Evolutionary conservation across 176 grass and related monocot genomes (phyloP).

Genomic region (Musa troglodytarum): DNA sequence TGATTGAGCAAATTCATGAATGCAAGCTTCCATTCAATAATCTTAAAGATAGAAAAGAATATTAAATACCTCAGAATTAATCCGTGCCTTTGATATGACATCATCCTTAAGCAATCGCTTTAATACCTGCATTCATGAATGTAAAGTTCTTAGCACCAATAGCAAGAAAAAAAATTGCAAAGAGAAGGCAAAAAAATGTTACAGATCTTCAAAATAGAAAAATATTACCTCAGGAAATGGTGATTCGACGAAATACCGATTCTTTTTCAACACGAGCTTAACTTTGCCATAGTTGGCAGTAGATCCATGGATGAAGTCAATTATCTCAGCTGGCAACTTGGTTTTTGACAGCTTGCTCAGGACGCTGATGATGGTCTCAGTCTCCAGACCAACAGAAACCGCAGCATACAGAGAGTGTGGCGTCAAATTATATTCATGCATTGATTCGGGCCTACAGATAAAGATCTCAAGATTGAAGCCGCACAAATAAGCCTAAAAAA

Average conservation of each 20-base stretch:
- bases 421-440: constrained; percentile 86
- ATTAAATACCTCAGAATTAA: constrained; percentile 49
- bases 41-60: constrained; percentile 14
- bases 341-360: constrained; percentile 90
- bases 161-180: constrained; percentile 4
- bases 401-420: constrained; percentile 94
- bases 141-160: not conserved
- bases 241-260: constrained; percentile 86
- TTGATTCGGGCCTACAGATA: constrained; percentile 37
- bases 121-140: constrained; percentile 45
- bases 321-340: constrained; percentile 81
- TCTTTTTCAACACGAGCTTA: constrained; percentile 98
- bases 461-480: not conserved
- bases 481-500: not conserved
- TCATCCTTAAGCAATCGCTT: constrained; percentile 71
- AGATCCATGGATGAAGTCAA: constrained; percentile 91
- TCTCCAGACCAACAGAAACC: constrained; percentile 90
- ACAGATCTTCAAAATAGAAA: not conserved
- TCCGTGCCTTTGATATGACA: constrained; percentile 43
- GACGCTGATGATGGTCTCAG: constrained; percentile 79
- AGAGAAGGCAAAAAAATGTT: not conserved
- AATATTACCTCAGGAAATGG: constrained; percentile 77
- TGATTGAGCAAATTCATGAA: not conserved
- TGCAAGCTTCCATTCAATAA: not conserved
- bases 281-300: constrained; percentile 98